Percentiles rank a stretch among this genome's conserved stretches.
Evolutionary conservation across 495 filamentous ascomycete species (phyloP).

Genomic region (Podospora pseudocomata): DNA sequence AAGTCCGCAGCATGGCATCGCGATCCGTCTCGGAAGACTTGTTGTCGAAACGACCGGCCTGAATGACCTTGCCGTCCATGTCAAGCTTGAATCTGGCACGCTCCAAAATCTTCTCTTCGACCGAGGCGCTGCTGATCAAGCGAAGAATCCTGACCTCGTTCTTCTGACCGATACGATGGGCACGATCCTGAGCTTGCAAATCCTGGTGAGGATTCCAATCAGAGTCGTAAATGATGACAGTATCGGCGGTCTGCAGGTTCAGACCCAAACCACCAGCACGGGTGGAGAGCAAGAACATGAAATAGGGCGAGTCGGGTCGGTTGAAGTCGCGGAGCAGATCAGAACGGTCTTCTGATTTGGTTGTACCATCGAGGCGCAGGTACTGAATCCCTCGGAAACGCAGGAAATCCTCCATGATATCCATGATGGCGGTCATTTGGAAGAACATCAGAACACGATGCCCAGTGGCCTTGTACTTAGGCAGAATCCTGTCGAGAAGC

Average conservation of each 20-base stretch:
- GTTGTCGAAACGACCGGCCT: conserved; percentile 98
- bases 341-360: conserved; percentile 95
- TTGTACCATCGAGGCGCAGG: conserved; percentile 90
- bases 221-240: conserved; percentile 98
- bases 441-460: conserved; percentile 99
- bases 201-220: conserved; percentile 99
- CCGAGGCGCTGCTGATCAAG: conserved; percentile 91
- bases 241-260: conserved; percentile 95
- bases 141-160: conserved; percentile 96
- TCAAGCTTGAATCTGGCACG: conserved; percentile 96
- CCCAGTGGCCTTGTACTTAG: conserved; percentile 83
- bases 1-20: conserved; percentile 87
- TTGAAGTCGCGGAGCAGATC: conserved; percentile 87
- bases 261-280: conserved; percentile 96
- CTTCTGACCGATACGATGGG: conserved; percentile 99
- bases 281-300: conserved; percentile 97
- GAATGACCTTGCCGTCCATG: conserved; percentile 99
- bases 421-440: conserved; percentile 99
- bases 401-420: conserved; percentile 99
- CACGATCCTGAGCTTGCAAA: conserved; percentile 98
- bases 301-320: conserved; percentile 81
- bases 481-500: conserved; percentile 83
- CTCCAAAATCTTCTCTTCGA: conserved; percentile 98
- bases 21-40: conserved; percentile 98
- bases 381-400: conserved; percentile 77